Percentiles rank a stretch among this genome's conserved stretches.
Evolutionary conservation across 1,284 basidiomycete genomes (phyloP).

Genomic region (Cutaneotrichosporon spelunceum): DNA sequence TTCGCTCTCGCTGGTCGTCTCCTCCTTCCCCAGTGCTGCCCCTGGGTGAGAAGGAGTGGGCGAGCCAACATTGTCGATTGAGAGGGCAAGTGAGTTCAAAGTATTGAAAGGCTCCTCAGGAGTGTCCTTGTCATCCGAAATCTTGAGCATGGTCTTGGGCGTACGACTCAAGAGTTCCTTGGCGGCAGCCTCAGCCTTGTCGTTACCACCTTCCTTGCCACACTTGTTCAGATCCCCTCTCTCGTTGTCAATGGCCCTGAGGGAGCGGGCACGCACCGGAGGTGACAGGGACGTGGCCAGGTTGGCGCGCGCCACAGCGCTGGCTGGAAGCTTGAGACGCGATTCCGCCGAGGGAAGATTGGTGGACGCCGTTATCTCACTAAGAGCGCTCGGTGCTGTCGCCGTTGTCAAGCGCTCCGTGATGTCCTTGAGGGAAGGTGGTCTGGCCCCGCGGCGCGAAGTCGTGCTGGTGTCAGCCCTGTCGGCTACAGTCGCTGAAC

Average conservation of each 20-base stretch:
- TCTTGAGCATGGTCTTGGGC: conserved; percentile 3
- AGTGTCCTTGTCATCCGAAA: background rate
- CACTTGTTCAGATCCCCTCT: background rate
- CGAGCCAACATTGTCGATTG: background rate
- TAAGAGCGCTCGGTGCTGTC: conserved; percentile 46
- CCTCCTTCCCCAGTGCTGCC: background rate
- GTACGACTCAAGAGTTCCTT: background rate
- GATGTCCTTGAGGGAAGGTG: background rate
- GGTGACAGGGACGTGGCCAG: conserved; percentile 6
- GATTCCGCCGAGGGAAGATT: conserved; percentile 34
- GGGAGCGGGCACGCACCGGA: background rate
- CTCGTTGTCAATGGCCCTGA: background rate
- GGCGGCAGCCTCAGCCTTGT: background rate
- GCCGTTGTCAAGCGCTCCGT: conserved; percentile 10
- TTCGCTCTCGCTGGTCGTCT: background rate
- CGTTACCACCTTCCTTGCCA: background rate
- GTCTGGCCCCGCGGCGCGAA: background rate
- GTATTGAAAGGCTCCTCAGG: background rate
- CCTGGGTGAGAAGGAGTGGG: background rate
- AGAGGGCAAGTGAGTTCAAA: background rate
- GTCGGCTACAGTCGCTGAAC: background rate
- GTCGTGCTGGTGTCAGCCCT: background rate
- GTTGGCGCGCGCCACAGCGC: conserved; percentile 57
- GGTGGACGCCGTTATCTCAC: conserved; percentile 42
- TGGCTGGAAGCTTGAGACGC: conserved; percentile 61